Evolutionary conservation across 805 yeast species (phyloP), one percentile per base, ranked within the genome.

Genomic region (Nakazawaea pomicola): DNA sequence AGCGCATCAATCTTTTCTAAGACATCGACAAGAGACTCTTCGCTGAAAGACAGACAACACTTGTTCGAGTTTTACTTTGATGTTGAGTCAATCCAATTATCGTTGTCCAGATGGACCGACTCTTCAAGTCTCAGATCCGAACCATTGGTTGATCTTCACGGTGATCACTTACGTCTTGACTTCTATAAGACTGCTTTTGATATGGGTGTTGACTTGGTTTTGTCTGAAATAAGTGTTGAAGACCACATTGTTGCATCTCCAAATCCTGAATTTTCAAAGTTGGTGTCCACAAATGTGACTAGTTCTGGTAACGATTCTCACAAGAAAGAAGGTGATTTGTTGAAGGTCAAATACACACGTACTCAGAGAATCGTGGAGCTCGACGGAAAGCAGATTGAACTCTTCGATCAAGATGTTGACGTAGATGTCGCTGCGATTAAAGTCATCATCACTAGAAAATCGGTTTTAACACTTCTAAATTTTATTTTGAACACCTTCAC

Each of bases 401-500:
- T 83, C 0, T 81, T 72, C 56, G 96, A 90, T 53, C 96, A 88
- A 57, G 79, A 75, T 48, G 74, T 90, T 4, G 68, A 74, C 7
- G 64, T 93, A 38, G 70, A 78, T 32, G 71, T 93, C 61, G 88
- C 96, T 0, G 87, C 95, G 11, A 74, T 93, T 40, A 77, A 77
- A 46, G 70, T 84, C 28, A 82, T 85, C 2, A 61, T 90, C 6
- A 78, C 95, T 0, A 77, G 97, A 36, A 83, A 78, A 53, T 83
- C 95, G 1, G 61, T 85, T 12, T 67, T 93, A 46, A 83, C 95
- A 1, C 64, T 93, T 11, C 61, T 91, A 48, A 91, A 89, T 57
- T 93, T 82, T 57, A 68, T 84, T 2, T 65, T 90, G 53, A 84
- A 88, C 33, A 93, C 98, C 0, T 93, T 93, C 57, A 83, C 96